Evolutionary conservation across 2,329 filamentous ascomycete species (phyloP), one percentile per base, ranked within the genome.

Genomic region (Stromatinia cepivora): DNA sequence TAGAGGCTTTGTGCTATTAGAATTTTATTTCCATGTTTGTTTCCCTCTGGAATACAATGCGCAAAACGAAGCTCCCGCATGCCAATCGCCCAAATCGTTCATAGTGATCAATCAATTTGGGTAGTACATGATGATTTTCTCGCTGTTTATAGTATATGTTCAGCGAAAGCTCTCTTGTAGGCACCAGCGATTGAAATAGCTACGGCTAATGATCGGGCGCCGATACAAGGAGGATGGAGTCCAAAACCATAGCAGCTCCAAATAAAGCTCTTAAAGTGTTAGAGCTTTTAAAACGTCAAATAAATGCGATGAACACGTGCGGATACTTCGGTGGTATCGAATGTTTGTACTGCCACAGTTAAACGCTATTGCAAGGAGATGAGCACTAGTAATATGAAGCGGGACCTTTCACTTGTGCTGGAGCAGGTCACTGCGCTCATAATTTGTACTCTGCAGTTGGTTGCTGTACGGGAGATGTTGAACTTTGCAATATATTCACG

Each of bases 391-490:
- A 22, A 28, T 6, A 28, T 52, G 46, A 52, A 64, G 61, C 46
- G 46, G 46, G 52, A 64, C 46, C 61, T 39, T 64, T 28, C 9
- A 64, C 61, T 39, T 64, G 46, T 39, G 34, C 59, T 9, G 59
- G 45, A n/a, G 20, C 28, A 36, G 59, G 59, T n/a, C 50, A 62
- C 45, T 62, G 42, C 45, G 59, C 61, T 15, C 61, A 36, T 22
- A 64, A 52, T 64, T 39, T 48, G 10, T 42, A 42, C 36, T 64
- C 61, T 64, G 46, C 61, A 39, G 22, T 50, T 17, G 59, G 59
- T 36, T 63, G 45, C 31, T 63, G 59, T 52, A 39, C 31, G 9
- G 31, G 45, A 50, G 22, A 50, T 20, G 6, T 39, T 2, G 31
- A 20, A 17, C 17, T 22, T 10, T 63, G 59, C 15, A 31, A 64